Evolutionary conservation across 139 green algal species (phyloP), one percentile per base, ranked within the genome.

Genomic region (Ettlia oleoabundans): DNA sequence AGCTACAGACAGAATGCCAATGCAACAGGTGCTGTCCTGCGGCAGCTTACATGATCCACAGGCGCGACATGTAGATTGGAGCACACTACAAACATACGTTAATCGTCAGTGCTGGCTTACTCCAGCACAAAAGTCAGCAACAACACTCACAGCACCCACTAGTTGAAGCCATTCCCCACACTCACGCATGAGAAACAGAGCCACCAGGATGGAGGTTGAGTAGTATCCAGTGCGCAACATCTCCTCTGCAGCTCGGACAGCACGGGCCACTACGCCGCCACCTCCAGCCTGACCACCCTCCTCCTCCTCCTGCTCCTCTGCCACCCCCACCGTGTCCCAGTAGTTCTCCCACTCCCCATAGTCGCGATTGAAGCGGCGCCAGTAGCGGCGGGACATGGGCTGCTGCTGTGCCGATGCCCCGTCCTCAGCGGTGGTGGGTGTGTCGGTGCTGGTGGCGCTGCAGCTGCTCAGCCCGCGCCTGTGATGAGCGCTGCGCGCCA

Each of bases 301-400:
- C 47, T 51, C 53, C 22, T 30, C 38, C 24, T 7, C 53, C 73
- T 61, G 8, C 18, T 80, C 73, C 35, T 18, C 21, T 28, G 28
- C 73, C 43, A 43, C 42, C 33, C 63, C 73, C 35, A 67, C 33
- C 52, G 72, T 30, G 33, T 72, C 41, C 78, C 78, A 84, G 67
- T 84, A 84, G 38, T 10, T 42, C 18, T 84, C 78, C 78, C 78
- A 84, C 37, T 52, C 43, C 4, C 41, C n/a, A 38, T 84, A 84
- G 43, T 84, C 64, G 38, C 78, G 58, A 38, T 84, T 84, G 69
- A 84, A 84, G 53, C 78, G 51, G 18, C 69, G 52, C 78, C 78
- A 84, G 73, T 69, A 80, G 73, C 73, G 73, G 35, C 37, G 65
- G 32, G 65, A 72, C 15, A 24, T 42, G 55, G 28, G 55, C 65